Conservation (phyloP, 768 basidiomycete genomes). For the Trametes maxima region DNA sequence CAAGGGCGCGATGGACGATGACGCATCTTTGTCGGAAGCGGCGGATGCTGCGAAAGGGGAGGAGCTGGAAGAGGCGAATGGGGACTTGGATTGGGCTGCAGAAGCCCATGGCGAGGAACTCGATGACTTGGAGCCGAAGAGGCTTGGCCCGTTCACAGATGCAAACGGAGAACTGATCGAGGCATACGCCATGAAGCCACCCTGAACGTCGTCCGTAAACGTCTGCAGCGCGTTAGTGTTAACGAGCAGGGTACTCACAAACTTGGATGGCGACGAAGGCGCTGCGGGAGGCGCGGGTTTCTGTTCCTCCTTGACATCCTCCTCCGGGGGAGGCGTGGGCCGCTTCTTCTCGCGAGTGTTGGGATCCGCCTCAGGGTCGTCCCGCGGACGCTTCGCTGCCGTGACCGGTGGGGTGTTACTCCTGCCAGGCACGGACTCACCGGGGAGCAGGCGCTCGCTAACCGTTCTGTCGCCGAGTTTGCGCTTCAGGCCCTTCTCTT, state of each 20-base stretch:
- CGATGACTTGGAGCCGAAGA: slow-evolving; percentile 42
- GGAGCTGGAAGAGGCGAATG: slow-evolving; percentile 19
- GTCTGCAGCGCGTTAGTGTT: not conserved
- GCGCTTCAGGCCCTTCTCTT: slow-evolving; percentile 69
- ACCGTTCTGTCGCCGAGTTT: slow-evolving; percentile 69
- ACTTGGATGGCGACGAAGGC: slow-evolving; percentile 43
- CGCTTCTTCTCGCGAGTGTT: slow-evolving; percentile 52
- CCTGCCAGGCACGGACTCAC: slow-evolving; percentile 10
- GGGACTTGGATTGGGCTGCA: slow-evolving; percentile 14
- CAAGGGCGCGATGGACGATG: not conserved
- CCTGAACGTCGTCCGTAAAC: slow-evolving; percentile 36
- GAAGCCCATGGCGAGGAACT: slow-evolving; percentile 31
- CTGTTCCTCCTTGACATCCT: slow-evolving; percentile 28
- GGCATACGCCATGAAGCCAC: slow-evolving; percentile 82
- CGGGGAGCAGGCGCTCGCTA: slow-evolving; percentile 47
- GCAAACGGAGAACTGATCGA: slow-evolving; percentile 75
- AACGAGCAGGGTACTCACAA: slow-evolving; percentile 42
- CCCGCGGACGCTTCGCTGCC: slow-evolving; percentile 59
- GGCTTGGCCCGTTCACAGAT: slow-evolving; percentile 67
- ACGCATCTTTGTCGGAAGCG: slow-evolving; percentile 33
- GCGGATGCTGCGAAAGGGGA: slow-evolving; percentile 22
- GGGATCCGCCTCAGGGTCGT: slow-evolving; percentile 62
- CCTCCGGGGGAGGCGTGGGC: slow-evolving; percentile 71
- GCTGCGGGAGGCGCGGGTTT: not conserved
- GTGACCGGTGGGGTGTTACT: slow-evolving; percentile 31